Percentiles rank a stretch among this genome's conserved stretches.
phyloP scores from a whole-genome alignment of 23 red algal genomes.

The Gracilaria gracilis region DNA sequence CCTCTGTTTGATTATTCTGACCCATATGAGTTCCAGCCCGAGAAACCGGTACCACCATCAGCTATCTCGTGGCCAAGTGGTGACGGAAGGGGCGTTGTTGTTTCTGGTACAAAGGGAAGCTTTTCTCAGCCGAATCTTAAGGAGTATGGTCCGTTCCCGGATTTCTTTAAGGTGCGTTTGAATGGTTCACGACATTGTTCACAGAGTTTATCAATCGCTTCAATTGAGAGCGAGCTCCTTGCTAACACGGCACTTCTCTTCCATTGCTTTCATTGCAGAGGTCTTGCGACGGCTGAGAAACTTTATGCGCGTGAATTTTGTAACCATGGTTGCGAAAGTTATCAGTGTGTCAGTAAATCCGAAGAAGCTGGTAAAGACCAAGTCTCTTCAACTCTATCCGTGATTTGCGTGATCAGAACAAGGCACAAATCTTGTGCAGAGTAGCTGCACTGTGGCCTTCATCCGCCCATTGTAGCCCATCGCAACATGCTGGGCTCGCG shows the following conservation, averaged over 20 bases:
- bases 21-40: constrained; percentile 34
- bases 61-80: constrained; percentile 61
- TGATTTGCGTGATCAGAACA: no score
- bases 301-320: background rate
- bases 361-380: background rate
- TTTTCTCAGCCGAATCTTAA: constrained; percentile 61
- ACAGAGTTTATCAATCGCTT: background rate
- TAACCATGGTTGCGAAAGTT: background rate
- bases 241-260: background rate
- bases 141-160: constrained; percentile 77
- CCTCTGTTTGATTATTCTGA: constrained; percentile 65
- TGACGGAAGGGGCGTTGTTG: constrained; percentile 47
- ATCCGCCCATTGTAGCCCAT: no score
- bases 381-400: background rate
- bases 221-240: background rate
- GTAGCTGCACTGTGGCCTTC: no score
- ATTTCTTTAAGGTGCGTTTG: constrained; percentile 76
- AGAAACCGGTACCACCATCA: constrained; percentile 62
- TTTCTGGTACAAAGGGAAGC: constrained; percentile 59
- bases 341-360: background rate
- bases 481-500: no score
- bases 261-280: constrained; percentile 8
- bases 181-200: background rate
- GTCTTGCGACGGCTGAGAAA: constrained; percentile 46
- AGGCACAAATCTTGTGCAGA: no score